Base-by-base conservation (phyloP, 2,329 filamentous ascomycete genomes). In the Geosmithia putterillii region DNA sequence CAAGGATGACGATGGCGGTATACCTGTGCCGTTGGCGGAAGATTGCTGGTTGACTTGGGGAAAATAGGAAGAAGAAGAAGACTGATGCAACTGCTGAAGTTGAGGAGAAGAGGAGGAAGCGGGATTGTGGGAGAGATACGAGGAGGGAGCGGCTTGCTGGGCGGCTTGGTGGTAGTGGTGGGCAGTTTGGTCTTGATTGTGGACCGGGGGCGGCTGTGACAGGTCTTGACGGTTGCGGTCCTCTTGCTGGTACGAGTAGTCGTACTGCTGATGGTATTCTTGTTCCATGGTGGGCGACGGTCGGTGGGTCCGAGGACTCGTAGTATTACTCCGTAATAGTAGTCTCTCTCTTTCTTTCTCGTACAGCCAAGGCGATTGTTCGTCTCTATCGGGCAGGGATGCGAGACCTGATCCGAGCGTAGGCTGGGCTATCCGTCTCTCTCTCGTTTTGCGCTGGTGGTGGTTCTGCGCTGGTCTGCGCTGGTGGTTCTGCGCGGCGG, bases 151-250 rank as follows among this genome's bases (percentile, higher is more conserved):
- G 9, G n/a, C 32, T 22, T 15, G 17, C 14, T 35, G 21, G 14
- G 42, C 28, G 38, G 19, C 38, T 40, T 48, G 50, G 32, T 45
- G 37, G 10, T 44, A 38, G 21, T 48, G 6, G 10, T 41, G 39
- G n/a, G n/a, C n/a, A n/a, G n/a, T n/a, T n/a, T n/a, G n/a, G n/a
- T n/a, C n/a, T n/a, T n/a, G n/a, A n/a, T n/a, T n/a, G 18, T 41
- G 39, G 23, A 19, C 39, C 39, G 39, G 39, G 20, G 39, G 39
- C 39, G 39, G 39, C 39, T 20, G 39, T 22, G 39, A 22, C 39
- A 41, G 39, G 15, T 41, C 39, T n/a, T 41, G 41, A 23, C 52
- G 45, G 41, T 48, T 47, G 18, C 48, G 52, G 45, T 41, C 44
- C 42, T 42, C 39, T 14, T 42, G 20, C 4, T 38, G 25, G 9